Evolutionary conservation across 2,329 filamentous ascomycete species (phyloP), one percentile per base, ranked within the genome.

Genomic region (Ascomycota sp.): DNA sequence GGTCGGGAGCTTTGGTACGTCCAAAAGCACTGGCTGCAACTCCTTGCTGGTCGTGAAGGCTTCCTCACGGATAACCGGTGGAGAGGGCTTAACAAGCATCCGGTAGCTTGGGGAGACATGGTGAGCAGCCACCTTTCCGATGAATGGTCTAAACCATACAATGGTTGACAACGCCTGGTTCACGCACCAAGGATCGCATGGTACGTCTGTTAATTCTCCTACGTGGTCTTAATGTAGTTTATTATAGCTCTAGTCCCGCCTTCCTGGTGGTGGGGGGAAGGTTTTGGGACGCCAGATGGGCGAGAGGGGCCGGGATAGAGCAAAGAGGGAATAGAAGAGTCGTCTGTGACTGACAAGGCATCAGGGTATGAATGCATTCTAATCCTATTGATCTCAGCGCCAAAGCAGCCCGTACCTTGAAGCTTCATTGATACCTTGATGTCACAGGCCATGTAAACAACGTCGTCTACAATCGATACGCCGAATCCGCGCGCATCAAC

Each of bases 71-170:
- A 59, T 8, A 33, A 34, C 25, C 57, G 62, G 34, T 61, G 65
- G 39, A 59, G 69, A 30, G 67, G 78, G 0, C 45, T 86, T 22
- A 67, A 69, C 37, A 57, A 63, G 31, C 72, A 80, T 35, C 60
- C 63, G 38, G 74, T 91, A 17, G 71, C 69, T 0, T 91, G 80
- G 81, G 83, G 82, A 20, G 82, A 93, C 48, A 81, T 83, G 76
- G 79, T 81, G 54, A 51, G 56, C 39, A 48, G 4, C 22, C 10
- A 10, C 15, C 8, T 31, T 10, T 2, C 10, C 7, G 7, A 23
- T 10, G 21, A 23, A 23, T 23, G 10, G 7, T 23, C 15, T 15
- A n/a, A 19, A 21, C 11, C 19, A 28, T 21, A 28, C 11, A 17
- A 28, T 28, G 27, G 27, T 10, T 23, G 10, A 23, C 21, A 7